These are phyloP conservation scores for Paraconiothyrium sp. DNA, from an alignment of 2,329 filamentous ascomycete species.

Conservation along the genomic window DNA sequence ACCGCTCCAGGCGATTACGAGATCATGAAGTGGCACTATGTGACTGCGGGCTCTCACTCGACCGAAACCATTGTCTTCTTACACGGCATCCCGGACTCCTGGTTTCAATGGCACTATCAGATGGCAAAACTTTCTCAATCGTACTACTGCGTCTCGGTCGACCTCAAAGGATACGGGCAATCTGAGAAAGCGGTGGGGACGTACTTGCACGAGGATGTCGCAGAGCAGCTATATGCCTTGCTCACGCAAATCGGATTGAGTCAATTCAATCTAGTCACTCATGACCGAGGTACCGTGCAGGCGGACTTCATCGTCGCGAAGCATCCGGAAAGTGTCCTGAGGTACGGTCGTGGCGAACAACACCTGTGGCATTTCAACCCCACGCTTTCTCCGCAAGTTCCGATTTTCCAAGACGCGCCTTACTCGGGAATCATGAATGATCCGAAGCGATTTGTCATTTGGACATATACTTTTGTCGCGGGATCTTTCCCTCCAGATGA, in stretches of 20 bases:
- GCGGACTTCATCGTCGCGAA: conserved; percentile 4
- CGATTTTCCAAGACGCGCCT: background rate
- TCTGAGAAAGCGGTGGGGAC: conserved; percentile 5
- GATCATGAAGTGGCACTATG: conserved; percentile 5
- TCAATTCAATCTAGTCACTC: background rate
- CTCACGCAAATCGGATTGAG: background rate
- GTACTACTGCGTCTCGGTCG: background rate
- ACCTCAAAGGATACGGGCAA: conserved; percentile 5
- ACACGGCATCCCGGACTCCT: conserved; percentile 2
- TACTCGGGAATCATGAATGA: conserved; percentile 1
- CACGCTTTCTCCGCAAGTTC: background rate
- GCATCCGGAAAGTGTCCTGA: background rate
- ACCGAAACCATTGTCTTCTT: conserved; percentile 2
- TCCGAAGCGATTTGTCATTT: conserved; percentile 1
- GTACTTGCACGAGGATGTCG: conserved; percentile 2
- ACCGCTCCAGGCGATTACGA: background rate
- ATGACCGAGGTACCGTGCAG: conserved; percentile 3
- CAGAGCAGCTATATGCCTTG: conserved; percentile 2
- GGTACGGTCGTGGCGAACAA: conserved; percentile 1
- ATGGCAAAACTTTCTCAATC: conserved; percentile 1
- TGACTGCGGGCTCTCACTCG: background rate
- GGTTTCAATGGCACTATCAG: conserved; percentile 9
- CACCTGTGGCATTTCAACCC: conserved; percentile 9
- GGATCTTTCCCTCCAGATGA: conserved; percentile 1
- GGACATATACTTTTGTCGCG: conserved; percentile 6